Evolutionary conservation across 2,329 filamentous ascomycete species (phyloP), one percentile per base, ranked within the genome.

Genomic region (Whalleya microplaca): DNA sequence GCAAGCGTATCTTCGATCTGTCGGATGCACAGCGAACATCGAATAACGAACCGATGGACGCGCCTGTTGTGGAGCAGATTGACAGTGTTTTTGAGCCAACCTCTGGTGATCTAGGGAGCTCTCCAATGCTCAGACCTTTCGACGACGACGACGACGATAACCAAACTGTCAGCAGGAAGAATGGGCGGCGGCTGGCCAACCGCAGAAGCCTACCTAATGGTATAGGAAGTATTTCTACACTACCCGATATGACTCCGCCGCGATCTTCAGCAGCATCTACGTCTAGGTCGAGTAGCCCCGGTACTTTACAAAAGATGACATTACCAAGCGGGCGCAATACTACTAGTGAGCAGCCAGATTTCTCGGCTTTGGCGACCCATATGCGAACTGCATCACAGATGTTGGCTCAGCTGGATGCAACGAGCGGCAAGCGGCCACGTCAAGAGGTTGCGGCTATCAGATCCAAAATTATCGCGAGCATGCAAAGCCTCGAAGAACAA

Each of bases 321-420:
- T 65, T 89, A 21, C 78, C 82, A 18, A 76, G 79, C 45, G 79
- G 80, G 49, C 79, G 83, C 46, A 83, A 81, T 62, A 78, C 78
- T 21, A 76, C 82, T 16, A 75, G 78, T 10, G 89, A 92, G 56
- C 89, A 92, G 69, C 88, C 89, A 1, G 91, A 95, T 68, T 90
- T 94, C 64, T 91, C 89, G 10, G 91, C 91, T 2, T 76, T 95
- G 29, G 91, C 91, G 12, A 93, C 90, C 12, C 91, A 95, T 71
- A 95, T 95, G 90, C 85, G 91, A 19, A 92, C 90, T 3, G 91
- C 91, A 3, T 91, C 91, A 14, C 90, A 93, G 72, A 95, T 95
- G 91, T 78, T 95, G 43, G 89, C 91, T 14, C 91, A 95, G 67
- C 80, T 95, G 9, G 90, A 95, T 56, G 84, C 89, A 1, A 94